phyloP scores from a whole-genome alignment of 306 rosid genomes.

The cucumber (Cucumis sativus) region Cucumber_9930_V3 NC_026659.2:12592501-12593000 shows the following conservation, averaged over 20 bases:
- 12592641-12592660: slow-evolving; percentile 37
- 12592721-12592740: neutral
- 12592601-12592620: slow-evolving; percentile 20
- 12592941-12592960: slow-evolving; percentile 29
- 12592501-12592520: slow-evolving; percentile 40
- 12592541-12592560: slow-evolving; percentile 26
- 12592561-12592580: slow-evolving; percentile 33
- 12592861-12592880: slow-evolving; percentile 11
- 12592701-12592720: slow-evolving; percentile 24
- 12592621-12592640: slow-evolving; percentile 31
- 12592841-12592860: slow-evolving; percentile 81
- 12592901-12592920: slow-evolving; percentile 32
- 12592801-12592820: slow-evolving; percentile 27
- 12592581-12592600: slow-evolving; percentile 32
- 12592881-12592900: slow-evolving; percentile 19
- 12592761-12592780: neutral
- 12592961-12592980: slow-evolving; percentile 17
- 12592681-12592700: slow-evolving; percentile 20
- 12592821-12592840: slow-evolving; percentile 34
- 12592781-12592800: slow-evolving; percentile 8
- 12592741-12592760: slow-evolving; percentile 23
- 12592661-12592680: slow-evolving; percentile 44
- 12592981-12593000: slow-evolving; percentile 8
- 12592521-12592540: slow-evolving; percentile 30
- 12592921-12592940: slow-evolving; percentile 35